phyloP scores from a whole-genome alignment of 306 rosid genomes.

The Quercus alba region DNA sequence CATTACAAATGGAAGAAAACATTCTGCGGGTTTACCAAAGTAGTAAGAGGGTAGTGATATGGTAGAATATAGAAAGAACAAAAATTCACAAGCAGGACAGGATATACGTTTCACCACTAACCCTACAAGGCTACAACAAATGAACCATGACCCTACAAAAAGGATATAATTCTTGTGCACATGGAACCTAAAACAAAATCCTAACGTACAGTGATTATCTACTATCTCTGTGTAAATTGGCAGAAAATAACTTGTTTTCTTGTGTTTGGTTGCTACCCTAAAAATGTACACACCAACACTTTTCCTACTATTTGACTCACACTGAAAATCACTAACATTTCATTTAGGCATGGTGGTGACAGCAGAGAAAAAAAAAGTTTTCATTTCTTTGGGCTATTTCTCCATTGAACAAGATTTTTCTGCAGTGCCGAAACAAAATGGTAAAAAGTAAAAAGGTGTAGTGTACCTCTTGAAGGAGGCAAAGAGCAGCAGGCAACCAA shows the following conservation, averaged over 20 bases:
- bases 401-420: no score
- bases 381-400: no score
- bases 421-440: no score
- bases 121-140: not conserved
- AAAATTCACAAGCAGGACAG: slow-evolving; percentile 3
- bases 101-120: not conserved
- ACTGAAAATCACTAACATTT: no score
- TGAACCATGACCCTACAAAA: not conserved
- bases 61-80: not conserved
- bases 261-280: no score
- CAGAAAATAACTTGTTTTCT: no score
- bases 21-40: not conserved
- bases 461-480: slow-evolving; percentile 95
- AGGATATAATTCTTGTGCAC: not conserved
- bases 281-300: no score
- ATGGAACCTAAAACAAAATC: not conserved
- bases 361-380: no score
- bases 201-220: not conserved
- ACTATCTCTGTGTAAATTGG: not conserved
- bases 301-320: no score
- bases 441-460: no score
- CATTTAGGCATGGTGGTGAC: no score
- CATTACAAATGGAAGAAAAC: not conserved
- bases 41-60: not conserved
- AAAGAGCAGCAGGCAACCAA: slow-evolving; percentile 90